These are phyloP conservation scores for Moricandia arvensis DNA, from an alignment of 345 rosid genomes.

Conservation along the genomic window DNA sequence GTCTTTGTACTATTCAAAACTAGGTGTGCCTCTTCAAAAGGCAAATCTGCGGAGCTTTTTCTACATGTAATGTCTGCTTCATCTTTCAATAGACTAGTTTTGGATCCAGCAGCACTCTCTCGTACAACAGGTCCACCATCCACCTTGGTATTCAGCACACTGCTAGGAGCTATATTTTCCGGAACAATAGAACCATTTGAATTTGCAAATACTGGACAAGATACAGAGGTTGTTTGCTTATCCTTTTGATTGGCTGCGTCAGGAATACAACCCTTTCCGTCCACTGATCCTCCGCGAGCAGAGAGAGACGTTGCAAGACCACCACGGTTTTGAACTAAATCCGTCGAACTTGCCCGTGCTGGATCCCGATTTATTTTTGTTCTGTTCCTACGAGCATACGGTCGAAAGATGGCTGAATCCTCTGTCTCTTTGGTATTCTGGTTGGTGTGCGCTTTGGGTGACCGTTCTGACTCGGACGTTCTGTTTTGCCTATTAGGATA, in stretches of 20 bases:
- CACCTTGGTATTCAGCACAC: constrained; percentile 44
- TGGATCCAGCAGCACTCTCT: constrained; percentile 40
- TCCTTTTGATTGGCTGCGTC: constrained; percentile 66
- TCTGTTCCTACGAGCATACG: constrained; percentile 96
- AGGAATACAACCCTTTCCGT: constrained; percentile 49
- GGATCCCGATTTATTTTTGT: constrained; percentile 81
- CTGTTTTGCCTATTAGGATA: constrained; percentile 55
- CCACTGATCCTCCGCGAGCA: constrained; percentile 54
- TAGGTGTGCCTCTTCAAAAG: constrained; percentile 46
- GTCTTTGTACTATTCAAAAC: constrained; percentile 45
- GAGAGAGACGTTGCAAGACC: constrained; percentile 64
- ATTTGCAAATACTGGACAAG: constrained; percentile 45
- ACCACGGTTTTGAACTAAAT: constrained; percentile 64
- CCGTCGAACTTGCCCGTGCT: constrained; percentile 75
- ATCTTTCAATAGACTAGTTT: constrained; percentile 41
- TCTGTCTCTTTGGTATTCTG: constrained; percentile 83
- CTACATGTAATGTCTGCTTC: constrained; percentile 43
- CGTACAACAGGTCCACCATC: constrained; percentile 46
- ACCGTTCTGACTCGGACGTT: constrained; percentile 59
- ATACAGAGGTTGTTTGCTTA: constrained; percentile 46
- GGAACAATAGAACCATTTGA: constrained; percentile 60
- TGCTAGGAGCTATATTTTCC: constrained; percentile 45
- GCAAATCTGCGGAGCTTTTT: constrained; percentile 37
- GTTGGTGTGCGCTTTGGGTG: constrained; percentile 59
- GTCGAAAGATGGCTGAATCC: constrained; percentile 97